phyloP scores from a whole-genome alignment of 179 eudicot species.

The Patellifolia procumbens region DNA sequence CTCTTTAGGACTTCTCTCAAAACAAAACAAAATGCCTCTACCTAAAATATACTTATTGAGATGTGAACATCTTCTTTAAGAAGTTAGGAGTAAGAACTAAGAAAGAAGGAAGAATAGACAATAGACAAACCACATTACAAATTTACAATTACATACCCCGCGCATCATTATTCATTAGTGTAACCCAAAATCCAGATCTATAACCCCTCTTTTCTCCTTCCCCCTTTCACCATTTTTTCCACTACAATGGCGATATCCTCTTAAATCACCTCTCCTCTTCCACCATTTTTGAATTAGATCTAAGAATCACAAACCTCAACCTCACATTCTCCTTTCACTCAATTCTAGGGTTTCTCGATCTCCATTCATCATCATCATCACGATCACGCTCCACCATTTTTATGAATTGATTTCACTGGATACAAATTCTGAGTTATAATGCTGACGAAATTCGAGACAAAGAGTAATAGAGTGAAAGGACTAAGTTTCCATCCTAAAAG shows the following conservation, averaged over 20 bases:
- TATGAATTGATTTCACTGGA: constrained; percentile 5
- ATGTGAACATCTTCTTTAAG: too few relatives aligned
- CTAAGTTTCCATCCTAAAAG: constrained; percentile 72
- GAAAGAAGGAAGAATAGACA: too few relatives aligned
- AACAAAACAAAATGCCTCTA: too few relatives aligned
- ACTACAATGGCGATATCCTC: constrained; percentile 12
- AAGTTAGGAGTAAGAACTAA: too few relatives aligned
- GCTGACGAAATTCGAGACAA: constrained; percentile 88
- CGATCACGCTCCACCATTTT: neutral
- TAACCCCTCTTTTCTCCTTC: neutral
- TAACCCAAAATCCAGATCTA: constrained; percentile 16
- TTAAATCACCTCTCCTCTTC: constrained; percentile 10
- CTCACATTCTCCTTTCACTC: constrained; percentile 4
- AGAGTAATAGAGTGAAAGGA: constrained; percentile 88
- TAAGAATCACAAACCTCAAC: constrained; percentile 12
- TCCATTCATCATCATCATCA: neutral
- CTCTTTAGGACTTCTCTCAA: too few relatives aligned
- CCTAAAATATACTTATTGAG: too few relatives aligned
- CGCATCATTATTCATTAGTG: neutral
- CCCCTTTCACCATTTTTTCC: neutral
- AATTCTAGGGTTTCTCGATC: constrained; percentile 23
- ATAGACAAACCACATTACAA: neutral
- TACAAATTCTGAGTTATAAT: constrained; percentile 39
- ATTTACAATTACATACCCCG: constrained; percentile 15
- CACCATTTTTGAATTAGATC: constrained; percentile 17